Conservation (phyloP, 495 filamentous ascomycete genomes). For the Penicillium dipodomyicola region DNA sequence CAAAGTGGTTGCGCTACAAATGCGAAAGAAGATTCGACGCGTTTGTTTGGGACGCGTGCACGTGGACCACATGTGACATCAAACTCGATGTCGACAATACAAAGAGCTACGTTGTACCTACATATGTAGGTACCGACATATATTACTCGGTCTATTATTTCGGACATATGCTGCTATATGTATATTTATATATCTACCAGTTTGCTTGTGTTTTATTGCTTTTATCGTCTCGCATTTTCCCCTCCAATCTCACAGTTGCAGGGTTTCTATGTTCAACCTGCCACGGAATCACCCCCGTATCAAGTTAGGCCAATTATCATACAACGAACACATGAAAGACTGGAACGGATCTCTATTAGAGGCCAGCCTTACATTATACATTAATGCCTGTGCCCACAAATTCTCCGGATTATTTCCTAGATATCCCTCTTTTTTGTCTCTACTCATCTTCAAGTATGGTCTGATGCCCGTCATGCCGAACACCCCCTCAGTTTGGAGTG, state of each 20-base stretch:
- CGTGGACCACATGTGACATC: conserved; percentile 18
- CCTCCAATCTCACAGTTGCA: neutral
- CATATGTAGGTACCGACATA: neutral
- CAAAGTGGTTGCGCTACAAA: neutral
- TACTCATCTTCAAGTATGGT: neutral
- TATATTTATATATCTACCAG: neutral
- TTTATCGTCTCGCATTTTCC: neutral
- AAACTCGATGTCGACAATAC: neutral
- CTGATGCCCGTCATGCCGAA: conserved; percentile 3
- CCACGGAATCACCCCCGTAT: conserved; percentile 4
- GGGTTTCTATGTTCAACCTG: conserved; percentile 4
- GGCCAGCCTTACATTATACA: neutral
- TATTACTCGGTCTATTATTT: neutral
- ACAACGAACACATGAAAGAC: conserved; percentile 1
- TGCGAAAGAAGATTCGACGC: conserved; percentile 8
- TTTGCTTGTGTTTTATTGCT: neutral
- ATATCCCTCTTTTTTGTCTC: neutral
- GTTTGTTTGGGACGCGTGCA: conserved; percentile 28
- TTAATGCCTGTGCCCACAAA: neutral
- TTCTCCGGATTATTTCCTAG: neutral
- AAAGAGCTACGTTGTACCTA: neutral
- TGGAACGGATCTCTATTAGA: neutral
- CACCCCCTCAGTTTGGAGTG: conserved; percentile 1
- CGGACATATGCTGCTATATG: neutral
- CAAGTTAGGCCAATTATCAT: neutral